Evolutionary conservation across 257 asterid genomes (phyloP), one percentile per base, ranked within the genome.

Genomic region (Scutellaria minor): DNA sequence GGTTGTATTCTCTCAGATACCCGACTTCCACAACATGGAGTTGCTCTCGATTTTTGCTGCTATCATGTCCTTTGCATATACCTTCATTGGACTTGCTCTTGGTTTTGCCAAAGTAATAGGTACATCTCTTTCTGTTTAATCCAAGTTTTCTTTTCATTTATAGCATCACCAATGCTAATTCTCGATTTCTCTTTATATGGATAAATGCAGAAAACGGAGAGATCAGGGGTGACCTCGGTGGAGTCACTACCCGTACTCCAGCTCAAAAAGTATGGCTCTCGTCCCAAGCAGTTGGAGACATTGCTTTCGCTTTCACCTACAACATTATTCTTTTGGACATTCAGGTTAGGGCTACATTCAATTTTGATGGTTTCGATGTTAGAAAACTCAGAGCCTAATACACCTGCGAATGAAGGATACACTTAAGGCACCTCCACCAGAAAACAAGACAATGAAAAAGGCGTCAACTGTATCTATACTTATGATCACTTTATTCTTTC

Each of bases 261-360:
- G 69, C 65, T 81, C 79, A 78, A 66, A 84, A 84, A 81, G 71
- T 81, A 42, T 84, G 84, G 85, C 80, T 81, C 50, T 74, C 76
- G 3, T 66, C 80, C 8, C 87, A 83, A 76, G 84, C 93, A 40
- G 7, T 85, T 14, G 90, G 93, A 35, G 87, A 85, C 72, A 78
- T 87, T 64, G 93, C 90, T 3, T 87, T 87, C 35, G 80, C 93
- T 13, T 87, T 71, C 69, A 75, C 82, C 59, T 87, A 83, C 78
- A 72, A 87, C 73, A 57, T 79, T 18, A 76, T 87, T 78, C 84
- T 87, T 55, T 51, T 87, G 72, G 86, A 87, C 65, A 85, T 86
- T 48, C 80, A 86, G 81, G 92, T 72, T 44, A 35, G 71, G 5
- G 37, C 37, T 31, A 70, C 37, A 31, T 31, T 31, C 37, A 31